Percentiles rank a stretch among this genome's conserved stretches.
Conservation (phyloP, 78 protist genomes). For the Dictyostelium brefeldianum region DNA sequence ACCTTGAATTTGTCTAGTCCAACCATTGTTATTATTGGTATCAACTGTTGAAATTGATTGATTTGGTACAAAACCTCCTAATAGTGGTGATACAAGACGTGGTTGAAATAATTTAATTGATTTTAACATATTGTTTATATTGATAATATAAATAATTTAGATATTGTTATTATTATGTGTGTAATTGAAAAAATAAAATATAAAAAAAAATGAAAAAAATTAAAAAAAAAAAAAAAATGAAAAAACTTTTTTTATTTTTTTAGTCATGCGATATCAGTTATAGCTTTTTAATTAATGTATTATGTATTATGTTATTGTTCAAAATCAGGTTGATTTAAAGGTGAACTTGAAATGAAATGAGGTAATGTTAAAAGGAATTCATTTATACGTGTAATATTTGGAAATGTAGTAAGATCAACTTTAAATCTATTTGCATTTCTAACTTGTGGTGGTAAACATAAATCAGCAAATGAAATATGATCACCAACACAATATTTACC, state of each 20-base stretch:
- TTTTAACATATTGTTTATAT: constrained; percentile 6
- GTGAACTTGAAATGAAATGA: constrained; percentile 30
- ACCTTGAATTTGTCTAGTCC: background rate
- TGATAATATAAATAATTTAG: background rate
- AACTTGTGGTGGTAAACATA: constrained; percentile 71
- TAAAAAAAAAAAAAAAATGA: background rate
- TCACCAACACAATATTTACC: constrained; percentile 81
- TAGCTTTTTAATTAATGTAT: no score
- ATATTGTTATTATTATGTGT: background rate
- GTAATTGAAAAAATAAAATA: background rate
- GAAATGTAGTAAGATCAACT: constrained; percentile 71
- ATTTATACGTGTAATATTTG: constrained; percentile 48
- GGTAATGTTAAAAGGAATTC: constrained; percentile 21
- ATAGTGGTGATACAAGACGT: background rate
- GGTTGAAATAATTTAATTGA: constrained; percentile 9
- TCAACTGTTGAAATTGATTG: background rate
- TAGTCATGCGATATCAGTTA: no score
- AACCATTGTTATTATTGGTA: no score
- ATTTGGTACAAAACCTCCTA: constrained; percentile 11
- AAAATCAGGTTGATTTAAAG: constrained; percentile 70
- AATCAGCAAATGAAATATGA: constrained; percentile 52
- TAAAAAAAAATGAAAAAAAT: background rate
- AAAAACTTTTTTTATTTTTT: background rate
- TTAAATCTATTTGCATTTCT: constrained; percentile 74
- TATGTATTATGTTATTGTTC: no score